Conservation (phyloP, 2,329 filamentous ascomycete species). For the Trichoderma semiorbis region DNA sequence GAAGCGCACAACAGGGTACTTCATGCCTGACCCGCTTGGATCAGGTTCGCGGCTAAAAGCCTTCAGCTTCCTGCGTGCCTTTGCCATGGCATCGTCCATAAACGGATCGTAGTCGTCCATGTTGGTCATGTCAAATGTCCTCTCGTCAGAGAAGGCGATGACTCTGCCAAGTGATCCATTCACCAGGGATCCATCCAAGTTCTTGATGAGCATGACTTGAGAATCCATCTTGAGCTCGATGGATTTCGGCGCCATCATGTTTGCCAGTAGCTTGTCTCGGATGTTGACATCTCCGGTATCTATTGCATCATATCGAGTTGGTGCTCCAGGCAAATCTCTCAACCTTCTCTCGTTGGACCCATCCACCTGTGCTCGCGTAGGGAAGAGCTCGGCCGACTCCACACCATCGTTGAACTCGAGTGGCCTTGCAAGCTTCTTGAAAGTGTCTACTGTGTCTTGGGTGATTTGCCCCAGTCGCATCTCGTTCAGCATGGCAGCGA, state of each 20-base stretch:
- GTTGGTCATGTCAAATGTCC: constrained; percentile 36
- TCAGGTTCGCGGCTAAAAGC: constrained; percentile 43
- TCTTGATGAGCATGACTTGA: constrained; percentile 99
- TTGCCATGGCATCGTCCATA: constrained; percentile 41
- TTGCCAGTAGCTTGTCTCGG: constrained; percentile 74
- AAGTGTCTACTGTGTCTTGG: constrained; percentile 70
- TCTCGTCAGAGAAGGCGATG: constrained; percentile 41
- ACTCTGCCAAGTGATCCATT: constrained; percentile 93
- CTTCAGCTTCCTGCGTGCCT: constrained; percentile 56
- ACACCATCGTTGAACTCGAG: constrained; percentile 72
- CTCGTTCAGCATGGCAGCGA: constrained; percentile 94
- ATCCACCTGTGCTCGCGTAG: constrained; percentile 86
- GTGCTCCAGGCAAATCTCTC: constrained; percentile 64
- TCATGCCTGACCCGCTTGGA: constrained; percentile 43
- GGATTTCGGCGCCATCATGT: constrained; percentile 86
- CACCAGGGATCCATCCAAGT: constrained; percentile 88
- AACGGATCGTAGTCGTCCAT: constrained; percentile 45
- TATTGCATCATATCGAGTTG: constrained; percentile 64
- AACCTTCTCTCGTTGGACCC: constrained; percentile 76
- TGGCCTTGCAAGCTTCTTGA: constrained; percentile 68
- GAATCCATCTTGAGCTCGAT: constrained; percentile 85
- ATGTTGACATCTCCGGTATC: constrained; percentile 71
- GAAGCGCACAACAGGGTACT: constrained; percentile 85
- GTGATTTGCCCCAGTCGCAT: constrained; percentile 87
- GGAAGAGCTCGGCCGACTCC: constrained; percentile 77